Conservation (phyloP, 2,329 filamentous ascomycete species). For the Neoarthrinium moseri region DNA sequence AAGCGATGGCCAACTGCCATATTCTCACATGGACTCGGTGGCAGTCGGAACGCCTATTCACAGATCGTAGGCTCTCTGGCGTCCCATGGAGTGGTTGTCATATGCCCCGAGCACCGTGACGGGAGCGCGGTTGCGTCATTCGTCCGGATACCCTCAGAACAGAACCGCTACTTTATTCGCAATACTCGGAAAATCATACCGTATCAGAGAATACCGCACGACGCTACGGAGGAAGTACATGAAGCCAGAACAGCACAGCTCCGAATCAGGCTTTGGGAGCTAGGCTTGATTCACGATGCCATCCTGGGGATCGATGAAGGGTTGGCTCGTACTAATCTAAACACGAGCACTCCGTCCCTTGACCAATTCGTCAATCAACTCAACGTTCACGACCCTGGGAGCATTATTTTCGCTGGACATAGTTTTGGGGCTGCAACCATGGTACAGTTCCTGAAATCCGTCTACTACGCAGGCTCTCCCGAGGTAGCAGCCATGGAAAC, state of each 20-base stretch:
- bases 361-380: slow-evolving; percentile 60
- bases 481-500: slow-evolving; percentile 45
- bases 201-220: slow-evolving; percentile 59
- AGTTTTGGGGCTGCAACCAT: slow-evolving; percentile 76
- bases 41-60: slow-evolving; percentile 82
- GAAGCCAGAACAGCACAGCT: slow-evolving; percentile 69
- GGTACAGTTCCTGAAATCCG: slow-evolving; percentile 76
- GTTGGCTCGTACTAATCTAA: slow-evolving; percentile 48
- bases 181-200: slow-evolving; percentile 36
- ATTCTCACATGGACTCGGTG: slow-evolving; percentile 84
- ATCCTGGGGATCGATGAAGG: slow-evolving; percentile 65
- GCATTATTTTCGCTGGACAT: slow-evolving; percentile 75
- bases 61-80: slow-evolving; percentile 76
- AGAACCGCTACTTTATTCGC: slow-evolving; percentile 34
- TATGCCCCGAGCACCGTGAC: slow-evolving; percentile 82
- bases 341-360: slow-evolving; percentile 50
- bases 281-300: slow-evolving; percentile 69
- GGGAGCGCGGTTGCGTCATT: slow-evolving; percentile 75
- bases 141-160: slow-evolving; percentile 59
- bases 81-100: slow-evolving; percentile 76
- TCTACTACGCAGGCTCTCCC: slow-evolving; percentile 61
- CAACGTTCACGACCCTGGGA: slow-evolving; percentile 68
- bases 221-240: slow-evolving; percentile 64
- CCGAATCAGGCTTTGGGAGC: slow-evolving; percentile 74
- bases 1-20: slow-evolving; percentile 76